These are phyloP conservation scores for Stachybotrys chartarum DNA, from an alignment of 2,329 filamentous ascomycete species.

Conservation along the genomic window DNA sequence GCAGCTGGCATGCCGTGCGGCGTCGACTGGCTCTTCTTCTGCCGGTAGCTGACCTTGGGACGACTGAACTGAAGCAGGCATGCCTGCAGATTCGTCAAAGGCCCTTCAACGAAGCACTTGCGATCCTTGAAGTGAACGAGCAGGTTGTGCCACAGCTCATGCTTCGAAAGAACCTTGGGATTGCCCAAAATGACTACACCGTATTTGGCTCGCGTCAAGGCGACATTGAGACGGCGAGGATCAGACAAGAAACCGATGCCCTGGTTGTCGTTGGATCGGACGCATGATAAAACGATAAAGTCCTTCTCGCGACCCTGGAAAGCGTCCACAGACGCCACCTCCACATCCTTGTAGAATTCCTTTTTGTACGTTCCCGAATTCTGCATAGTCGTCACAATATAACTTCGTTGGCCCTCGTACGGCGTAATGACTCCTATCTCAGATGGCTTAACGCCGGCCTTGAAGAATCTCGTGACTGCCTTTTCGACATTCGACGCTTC, in stretches of 20 bases:
- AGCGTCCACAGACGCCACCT: constrained; percentile 95
- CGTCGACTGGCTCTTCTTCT: constrained; percentile 78
- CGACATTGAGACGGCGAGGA: constrained; percentile 93
- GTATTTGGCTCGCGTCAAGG: constrained; percentile 93
- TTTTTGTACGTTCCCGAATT: constrained; percentile 96
- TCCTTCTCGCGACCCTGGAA: constrained; percentile 99
- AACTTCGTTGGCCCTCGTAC: constrained; percentile 96
- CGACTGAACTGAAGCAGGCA: constrained; percentile 92
- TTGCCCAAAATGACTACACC: constrained; percentile 95
- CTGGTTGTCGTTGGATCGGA: constrained; percentile 97
- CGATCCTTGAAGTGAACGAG: constrained; percentile 94
- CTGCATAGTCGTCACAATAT: constrained; percentile 99
- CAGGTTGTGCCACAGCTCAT: constrained; percentile 94
- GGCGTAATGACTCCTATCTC: constrained; percentile 98
- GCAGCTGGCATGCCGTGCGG: constrained; percentile 46
- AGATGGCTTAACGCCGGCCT: constrained; percentile 87
- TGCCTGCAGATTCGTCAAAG: constrained; percentile 90
- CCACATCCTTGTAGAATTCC: constrained; percentile 96
- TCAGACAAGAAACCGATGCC: constrained; percentile 98
- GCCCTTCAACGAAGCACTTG: constrained; percentile 92
- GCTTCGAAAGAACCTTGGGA: constrained; percentile 94
- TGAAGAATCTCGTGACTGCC: constrained; percentile 97
- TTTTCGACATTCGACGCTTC: constrained; percentile 98
- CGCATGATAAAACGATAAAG: constrained; percentile 95
- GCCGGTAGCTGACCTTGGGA: constrained; percentile 87